phyloP scores from a whole-genome alignment of 2,329 filamentous ascomycete species.

The Moelleriella libera region DNA sequence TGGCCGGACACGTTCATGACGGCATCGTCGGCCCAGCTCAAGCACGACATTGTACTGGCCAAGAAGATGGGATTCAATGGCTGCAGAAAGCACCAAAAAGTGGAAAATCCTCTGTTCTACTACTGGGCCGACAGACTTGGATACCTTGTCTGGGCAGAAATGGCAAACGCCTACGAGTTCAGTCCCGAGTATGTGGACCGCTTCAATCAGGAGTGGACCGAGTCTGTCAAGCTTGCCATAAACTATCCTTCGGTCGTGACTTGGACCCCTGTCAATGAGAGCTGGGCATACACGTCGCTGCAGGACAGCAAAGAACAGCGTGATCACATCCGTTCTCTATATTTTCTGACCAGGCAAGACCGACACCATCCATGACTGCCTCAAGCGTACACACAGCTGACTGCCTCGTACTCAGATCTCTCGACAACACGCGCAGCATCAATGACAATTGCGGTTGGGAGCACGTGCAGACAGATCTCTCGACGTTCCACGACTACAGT shows the following conservation, averaged over 20 bases:
- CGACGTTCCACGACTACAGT: conserved; percentile 55
- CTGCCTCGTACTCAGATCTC: conserved; percentile 15
- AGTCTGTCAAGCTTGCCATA: conserved; percentile 47
- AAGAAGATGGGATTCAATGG: conserved; percentile 52
- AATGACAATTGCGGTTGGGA: conserved; percentile 65
- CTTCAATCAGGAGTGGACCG: conserved; percentile 51
- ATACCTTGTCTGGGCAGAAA: conserved; percentile 50
- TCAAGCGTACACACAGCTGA: no score
- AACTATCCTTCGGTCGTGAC: conserved; percentile 51
- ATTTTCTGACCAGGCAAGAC: conserved; percentile 46
- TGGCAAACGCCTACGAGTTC: conserved; percentile 52
- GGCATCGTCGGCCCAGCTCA: conserved; percentile 32
- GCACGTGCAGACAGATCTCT: conserved; percentile 48
- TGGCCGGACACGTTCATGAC: conserved; percentile 49
- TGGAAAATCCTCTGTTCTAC: conserved; percentile 45
- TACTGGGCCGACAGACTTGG: conserved; percentile 48
- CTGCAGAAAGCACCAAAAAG: conserved; percentile 51
- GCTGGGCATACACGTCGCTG: conserved; percentile 49
- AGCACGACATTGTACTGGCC: conserved; percentile 36
- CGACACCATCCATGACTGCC: not conserved
- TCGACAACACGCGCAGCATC: conserved; percentile 49
- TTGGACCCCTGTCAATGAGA: conserved; percentile 53
- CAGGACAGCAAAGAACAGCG: conserved; percentile 42
- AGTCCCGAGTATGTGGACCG: conserved; percentile 40
- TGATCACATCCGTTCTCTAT: conserved; percentile 49